A percentile compares a stretch with the other conserved stretches of the same genome.
These are phyloP conservation scores for Clavaria fumosa DNA, from an alignment of 768 basidiomycete species.

Conservation along the genomic window DNA sequence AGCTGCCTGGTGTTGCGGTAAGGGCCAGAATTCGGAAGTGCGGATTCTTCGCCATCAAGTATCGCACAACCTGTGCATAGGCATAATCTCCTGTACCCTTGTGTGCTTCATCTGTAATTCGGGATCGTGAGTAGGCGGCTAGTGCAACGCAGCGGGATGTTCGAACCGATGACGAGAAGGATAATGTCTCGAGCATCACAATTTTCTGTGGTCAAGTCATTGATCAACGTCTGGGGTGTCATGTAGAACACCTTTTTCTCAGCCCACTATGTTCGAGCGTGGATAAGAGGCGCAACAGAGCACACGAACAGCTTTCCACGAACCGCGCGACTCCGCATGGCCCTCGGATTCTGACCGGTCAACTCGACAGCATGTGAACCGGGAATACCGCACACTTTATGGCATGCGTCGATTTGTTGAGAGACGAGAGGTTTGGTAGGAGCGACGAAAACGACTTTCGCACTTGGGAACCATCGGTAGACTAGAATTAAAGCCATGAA, in stretches of 20 bases:
- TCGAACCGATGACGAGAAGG: constrained; percentile 72
- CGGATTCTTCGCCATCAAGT: constrained; percentile 87
- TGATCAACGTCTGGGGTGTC: constrained; percentile 89
- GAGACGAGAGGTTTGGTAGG: constrained; percentile 94
- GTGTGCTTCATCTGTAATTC: constrained; percentile 74
- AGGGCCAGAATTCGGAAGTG: constrained; percentile 86
- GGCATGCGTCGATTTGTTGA: constrained; percentile 90
- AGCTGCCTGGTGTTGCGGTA: constrained; percentile 87
- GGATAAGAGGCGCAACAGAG: neutral
- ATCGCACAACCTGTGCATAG: constrained; percentile 79
- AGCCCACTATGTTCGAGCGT: constrained; percentile 38
- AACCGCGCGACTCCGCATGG: constrained; percentile 45
- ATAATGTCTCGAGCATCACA: constrained; percentile 73
- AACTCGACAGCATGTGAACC: constrained; percentile 73
- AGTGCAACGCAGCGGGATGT: no score
- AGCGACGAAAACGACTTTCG: constrained; percentile 88
- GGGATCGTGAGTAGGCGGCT: neutral
- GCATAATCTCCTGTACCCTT: constrained; percentile 87
- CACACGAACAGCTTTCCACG: constrained; percentile 20
- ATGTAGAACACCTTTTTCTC: constrained; percentile 85
- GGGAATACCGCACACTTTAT: constrained; percentile 85
- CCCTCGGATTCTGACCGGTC: constrained; percentile 54
- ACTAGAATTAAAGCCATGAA: constrained; percentile 26
- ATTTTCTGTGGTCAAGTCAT: constrained; percentile 59
- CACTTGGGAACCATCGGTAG: constrained; percentile 86